Evolutionary conservation across 2,329 filamentous ascomycete species (phyloP).

Genomic region (Lojkania enalia): DNA sequence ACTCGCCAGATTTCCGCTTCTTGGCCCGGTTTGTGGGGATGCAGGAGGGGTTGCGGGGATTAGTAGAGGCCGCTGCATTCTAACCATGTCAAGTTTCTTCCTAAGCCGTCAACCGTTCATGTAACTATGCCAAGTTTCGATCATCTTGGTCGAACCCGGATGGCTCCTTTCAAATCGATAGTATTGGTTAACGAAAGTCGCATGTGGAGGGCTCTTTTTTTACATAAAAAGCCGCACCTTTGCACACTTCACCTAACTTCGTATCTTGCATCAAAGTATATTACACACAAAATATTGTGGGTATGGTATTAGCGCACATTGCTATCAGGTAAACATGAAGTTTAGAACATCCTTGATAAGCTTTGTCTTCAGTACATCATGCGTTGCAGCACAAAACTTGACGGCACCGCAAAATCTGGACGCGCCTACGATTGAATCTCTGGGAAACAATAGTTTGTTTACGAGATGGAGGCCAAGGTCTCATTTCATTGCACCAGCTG

Average conservation of each 20-base stretch:
- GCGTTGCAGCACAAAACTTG: too few relatives aligned
- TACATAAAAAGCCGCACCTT: too few relatives aligned
- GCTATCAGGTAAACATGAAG: background rate
- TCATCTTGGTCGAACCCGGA: too few relatives aligned
- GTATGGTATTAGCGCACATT: slow-evolving; percentile 1
- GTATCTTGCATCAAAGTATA: too few relatives aligned
- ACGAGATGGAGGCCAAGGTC: slow-evolving; percentile 52
- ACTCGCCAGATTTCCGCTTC: slow-evolving; percentile 3
- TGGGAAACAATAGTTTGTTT: slow-evolving; percentile 55
- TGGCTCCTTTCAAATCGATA: too few relatives aligned
- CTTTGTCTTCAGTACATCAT: too few relatives aligned
- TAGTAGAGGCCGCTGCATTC: slow-evolving; percentile 9
- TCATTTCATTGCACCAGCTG: slow-evolving; percentile 53
- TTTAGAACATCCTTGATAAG: too few relatives aligned
- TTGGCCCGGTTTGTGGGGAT: slow-evolving; percentile 3
- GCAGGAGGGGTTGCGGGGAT: slow-evolving; percentile 13
- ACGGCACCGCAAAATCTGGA: slow-evolving; percentile 31
- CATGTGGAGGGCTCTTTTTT: too few relatives aligned
- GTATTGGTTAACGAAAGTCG: too few relatives aligned
- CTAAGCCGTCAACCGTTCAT: slow-evolving; percentile 1
- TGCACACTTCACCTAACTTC: too few relatives aligned
- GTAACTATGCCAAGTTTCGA: slow-evolving; percentile 22
- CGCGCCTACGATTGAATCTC: slow-evolving; percentile 27
- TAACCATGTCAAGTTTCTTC: slow-evolving; percentile 9
- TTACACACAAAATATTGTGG: slow-evolving; percentile 22